phyloP scores from a whole-genome alignment of 257 asterid species.

The Lantana camara region DNA sequence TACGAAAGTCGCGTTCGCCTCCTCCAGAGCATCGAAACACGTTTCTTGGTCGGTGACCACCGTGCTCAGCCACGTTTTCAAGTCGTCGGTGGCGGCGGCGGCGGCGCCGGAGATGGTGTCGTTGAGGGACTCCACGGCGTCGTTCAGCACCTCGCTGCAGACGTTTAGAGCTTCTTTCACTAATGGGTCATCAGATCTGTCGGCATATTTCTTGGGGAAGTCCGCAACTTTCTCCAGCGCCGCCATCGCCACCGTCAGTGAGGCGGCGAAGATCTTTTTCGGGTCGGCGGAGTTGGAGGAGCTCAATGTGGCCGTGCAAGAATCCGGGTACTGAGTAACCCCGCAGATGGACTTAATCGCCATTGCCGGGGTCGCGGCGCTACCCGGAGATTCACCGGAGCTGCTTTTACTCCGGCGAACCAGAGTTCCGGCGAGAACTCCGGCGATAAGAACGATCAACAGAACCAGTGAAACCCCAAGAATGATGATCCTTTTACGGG shows the following conservation, averaged over 20 bases:
- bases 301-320: slow-evolving; percentile 51
- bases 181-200: slow-evolving; percentile 19
- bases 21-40: slow-evolving; percentile 68
- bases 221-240: slow-evolving; percentile 41
- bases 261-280: slow-evolving; percentile 48
- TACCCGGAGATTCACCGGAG: slow-evolving; percentile 19
- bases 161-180: slow-evolving; percentile 53
- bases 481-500: slow-evolving; percentile 59
- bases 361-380: slow-evolving; percentile 36
- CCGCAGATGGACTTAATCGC: slow-evolving; percentile 67
- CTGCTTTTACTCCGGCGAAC: slow-evolving; percentile 31
- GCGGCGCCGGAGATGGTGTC: slow-evolving; percentile 46
- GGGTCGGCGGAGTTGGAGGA: slow-evolving; percentile 59
- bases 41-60: slow-evolving; percentile 71
- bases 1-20: slow-evolving; percentile 47
- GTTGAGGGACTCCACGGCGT: slow-evolving; percentile 61
- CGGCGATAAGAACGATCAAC: slow-evolving; percentile 43
- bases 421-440: slow-evolving; percentile 60
- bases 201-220: slow-evolving; percentile 38
- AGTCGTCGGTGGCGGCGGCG: slow-evolving; percentile 35
- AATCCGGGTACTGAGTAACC: slow-evolving; percentile 53
- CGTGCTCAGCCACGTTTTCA: slow-evolving; percentile 76
- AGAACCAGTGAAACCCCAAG: slow-evolving; percentile 47
- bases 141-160: slow-evolving; percentile 53
- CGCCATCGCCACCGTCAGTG: slow-evolving; percentile 42